These are phyloP conservation scores for Pseudocercospora eumusae DNA, from an alignment of 2,329 filamentous ascomycete genomes.

Conservation along the genomic window DNA sequence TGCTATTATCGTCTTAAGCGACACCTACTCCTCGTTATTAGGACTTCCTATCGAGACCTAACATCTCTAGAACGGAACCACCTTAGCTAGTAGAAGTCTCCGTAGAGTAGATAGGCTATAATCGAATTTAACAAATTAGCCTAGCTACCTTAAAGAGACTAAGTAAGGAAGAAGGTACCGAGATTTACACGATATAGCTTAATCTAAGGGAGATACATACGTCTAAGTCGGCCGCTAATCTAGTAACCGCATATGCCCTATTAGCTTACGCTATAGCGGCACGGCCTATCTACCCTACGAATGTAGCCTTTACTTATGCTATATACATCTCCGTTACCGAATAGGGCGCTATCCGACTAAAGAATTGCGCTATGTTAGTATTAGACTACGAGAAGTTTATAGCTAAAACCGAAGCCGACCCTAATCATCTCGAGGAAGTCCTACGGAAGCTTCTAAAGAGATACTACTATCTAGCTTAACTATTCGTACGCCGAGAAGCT, in stretches of 20 bases:
- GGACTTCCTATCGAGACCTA: background rate
- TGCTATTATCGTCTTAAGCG: background rate
- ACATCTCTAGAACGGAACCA: background rate
- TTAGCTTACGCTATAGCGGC: no score
- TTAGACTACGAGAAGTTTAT: background rate
- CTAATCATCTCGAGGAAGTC: no score
- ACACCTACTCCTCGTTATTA: background rate
- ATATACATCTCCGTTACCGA: background rate
- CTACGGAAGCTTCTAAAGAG: background rate
- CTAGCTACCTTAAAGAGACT: background rate
- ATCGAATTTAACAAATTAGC: background rate
- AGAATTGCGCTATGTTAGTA: background rate
- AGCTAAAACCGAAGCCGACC: background rate
- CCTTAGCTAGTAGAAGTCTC: background rate
- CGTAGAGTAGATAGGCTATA: background rate
- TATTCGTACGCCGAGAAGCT: background rate
- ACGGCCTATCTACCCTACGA: background rate
- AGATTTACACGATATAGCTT: background rate
- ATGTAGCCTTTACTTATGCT: background rate
- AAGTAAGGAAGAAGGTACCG: background rate
- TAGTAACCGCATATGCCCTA: no score
- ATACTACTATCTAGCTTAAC: background rate
- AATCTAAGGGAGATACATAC: background rate
- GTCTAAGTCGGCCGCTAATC: background rate
- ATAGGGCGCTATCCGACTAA: background rate